Evolutionary conservation across 176 grass and related monocot species (phyloP).

Genomic region (Zizania latifolia): DNA sequence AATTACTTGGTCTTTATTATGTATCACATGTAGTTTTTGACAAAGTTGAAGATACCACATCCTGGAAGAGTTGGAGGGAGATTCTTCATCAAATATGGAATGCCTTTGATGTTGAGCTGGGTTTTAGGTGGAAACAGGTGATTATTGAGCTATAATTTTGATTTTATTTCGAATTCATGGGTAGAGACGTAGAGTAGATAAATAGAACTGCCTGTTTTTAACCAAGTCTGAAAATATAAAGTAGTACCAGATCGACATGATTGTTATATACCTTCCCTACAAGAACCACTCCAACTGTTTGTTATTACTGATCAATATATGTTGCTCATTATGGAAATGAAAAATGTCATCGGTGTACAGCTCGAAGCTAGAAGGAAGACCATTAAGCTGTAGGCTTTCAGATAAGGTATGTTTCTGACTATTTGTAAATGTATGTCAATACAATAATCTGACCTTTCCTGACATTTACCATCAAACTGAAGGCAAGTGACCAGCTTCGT

Average conservation of each 20-base stretch:
- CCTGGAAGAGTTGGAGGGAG: constrained; percentile 88
- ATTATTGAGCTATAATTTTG: constrained; percentile 34
- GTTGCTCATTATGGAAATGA: too few relatives aligned
- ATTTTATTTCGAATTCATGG: constrained; percentile 2
- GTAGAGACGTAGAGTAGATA: neutral
- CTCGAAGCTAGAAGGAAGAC: constrained; percentile 78
- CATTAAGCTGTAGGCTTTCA: constrained; percentile 78
- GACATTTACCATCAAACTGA: constrained; percentile 30
- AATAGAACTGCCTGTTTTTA: too few relatives aligned
- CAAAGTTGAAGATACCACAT: constrained; percentile 89
- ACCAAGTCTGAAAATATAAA: neutral
- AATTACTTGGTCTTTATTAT: constrained; percentile 4
- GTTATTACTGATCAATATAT: constrained; percentile 7
- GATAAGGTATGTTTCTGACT: constrained; percentile 59
- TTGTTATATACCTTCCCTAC: neutral
- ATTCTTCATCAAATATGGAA: constrained; percentile 78
- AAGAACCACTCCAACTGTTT: neutral
- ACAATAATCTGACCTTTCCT: constrained; percentile 19
- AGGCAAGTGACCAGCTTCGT: constrained; percentile 83
- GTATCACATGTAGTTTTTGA: constrained; percentile 65
- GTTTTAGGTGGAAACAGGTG: constrained; percentile 94
- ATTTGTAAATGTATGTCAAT: neutral
- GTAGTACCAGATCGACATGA: neutral
- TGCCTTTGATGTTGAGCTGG: constrained; percentile 93
- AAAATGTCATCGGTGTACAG: constrained; percentile 40